Evolutionary conservation across 345 rosid species (phyloP).

Genomic region (Lumnitzera racemosa): DNA sequence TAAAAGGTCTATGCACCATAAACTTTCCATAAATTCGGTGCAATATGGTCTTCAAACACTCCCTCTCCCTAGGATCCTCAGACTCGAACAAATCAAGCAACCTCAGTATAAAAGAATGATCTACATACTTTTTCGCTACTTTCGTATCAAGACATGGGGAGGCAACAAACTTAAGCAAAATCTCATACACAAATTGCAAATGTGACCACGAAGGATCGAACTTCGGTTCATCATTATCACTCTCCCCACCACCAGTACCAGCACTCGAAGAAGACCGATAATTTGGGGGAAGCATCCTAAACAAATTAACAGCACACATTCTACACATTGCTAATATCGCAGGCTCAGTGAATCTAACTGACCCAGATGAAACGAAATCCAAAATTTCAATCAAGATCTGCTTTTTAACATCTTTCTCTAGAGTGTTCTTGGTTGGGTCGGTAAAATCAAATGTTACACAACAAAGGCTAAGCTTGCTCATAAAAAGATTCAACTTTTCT

Average conservation of each 20-base stretch:
- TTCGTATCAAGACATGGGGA: conserved; percentile 68
- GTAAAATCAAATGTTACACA: conserved; percentile 80
- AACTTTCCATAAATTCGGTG: conserved; percentile 77
- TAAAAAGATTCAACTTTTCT: conserved; percentile 74
- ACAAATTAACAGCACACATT: conserved; percentile 80
- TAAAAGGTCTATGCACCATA: conserved; percentile 86
- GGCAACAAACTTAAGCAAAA: conserved; percentile 64
- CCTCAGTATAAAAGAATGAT: conserved; percentile 70
- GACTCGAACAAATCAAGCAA: conserved; percentile 76
- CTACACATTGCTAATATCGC: conserved; percentile 74
- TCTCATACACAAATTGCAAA: conserved; percentile 75
- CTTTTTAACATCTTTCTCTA: conserved; percentile 76
- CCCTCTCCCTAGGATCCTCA: conserved; percentile 82
- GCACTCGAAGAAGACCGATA: conserved; percentile 29
- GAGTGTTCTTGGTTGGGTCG: conserved; percentile 52
- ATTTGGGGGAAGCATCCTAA: conserved; percentile 69
- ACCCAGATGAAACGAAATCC: conserved; percentile 61
- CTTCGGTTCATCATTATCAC: conserved; percentile 68
- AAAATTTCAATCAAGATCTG: conserved; percentile 70
- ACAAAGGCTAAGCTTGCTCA: conserved; percentile 85
- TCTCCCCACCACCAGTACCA: conserved; percentile 37
- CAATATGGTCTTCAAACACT: conserved; percentile 64
- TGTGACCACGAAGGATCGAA: conserved; percentile 91
- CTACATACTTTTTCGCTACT: conserved; percentile 71
- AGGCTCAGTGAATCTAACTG: conserved; percentile 63